Percentiles rank a stretch among this genome's conserved stretches.
phyloP scores from a whole-genome alignment of 2,329 filamentous ascomycete species.

The Verticillium tricorpus region DNA sequence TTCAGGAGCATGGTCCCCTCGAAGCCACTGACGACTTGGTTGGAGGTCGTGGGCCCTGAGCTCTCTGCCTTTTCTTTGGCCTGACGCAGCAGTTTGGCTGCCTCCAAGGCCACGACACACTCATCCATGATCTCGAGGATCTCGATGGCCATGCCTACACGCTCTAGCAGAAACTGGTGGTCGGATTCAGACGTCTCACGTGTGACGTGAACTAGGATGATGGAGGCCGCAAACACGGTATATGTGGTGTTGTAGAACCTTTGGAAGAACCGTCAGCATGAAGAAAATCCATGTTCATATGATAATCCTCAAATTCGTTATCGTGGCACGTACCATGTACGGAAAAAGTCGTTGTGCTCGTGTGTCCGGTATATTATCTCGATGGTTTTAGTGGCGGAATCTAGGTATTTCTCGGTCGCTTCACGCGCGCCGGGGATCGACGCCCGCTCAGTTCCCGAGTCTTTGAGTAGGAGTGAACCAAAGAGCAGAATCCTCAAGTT shows the following conservation, averaged over 20 bases:
- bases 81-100: conserved; percentile 19
- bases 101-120: conserved; percentile 19
- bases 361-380: conserved; percentile 22
- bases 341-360: conserved; percentile 23
- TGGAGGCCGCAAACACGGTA: conserved; percentile 21
- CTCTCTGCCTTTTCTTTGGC: conserved; percentile 16
- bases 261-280: background rate
- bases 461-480: conserved; percentile 19
- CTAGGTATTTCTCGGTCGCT: conserved; percentile 17
- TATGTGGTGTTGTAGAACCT: conserved; percentile 27
- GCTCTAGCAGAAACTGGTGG: conserved; percentile 11
- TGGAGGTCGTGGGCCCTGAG: background rate
- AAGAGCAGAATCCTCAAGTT: conserved; percentile 22
- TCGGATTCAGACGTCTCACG: conserved; percentile 15
- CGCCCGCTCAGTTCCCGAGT: conserved; percentile 12
- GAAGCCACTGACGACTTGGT: conserved; percentile 3
- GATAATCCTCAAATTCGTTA: background rate
- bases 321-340: conserved; percentile 17
- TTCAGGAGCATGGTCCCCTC: conserved; percentile 13
- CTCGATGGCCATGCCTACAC: conserved; percentile 18
- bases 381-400: conserved; percentile 21
- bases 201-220: conserved; percentile 21
- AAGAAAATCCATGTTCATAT: background rate
- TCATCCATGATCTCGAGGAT: conserved; percentile 20
- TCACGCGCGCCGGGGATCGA: conserved; percentile 13